These are phyloP conservation scores for Cystobasidiaceae sp. DNA, from an alignment of 1,284 basidiomycete species.

Conservation along the genomic window DNA sequence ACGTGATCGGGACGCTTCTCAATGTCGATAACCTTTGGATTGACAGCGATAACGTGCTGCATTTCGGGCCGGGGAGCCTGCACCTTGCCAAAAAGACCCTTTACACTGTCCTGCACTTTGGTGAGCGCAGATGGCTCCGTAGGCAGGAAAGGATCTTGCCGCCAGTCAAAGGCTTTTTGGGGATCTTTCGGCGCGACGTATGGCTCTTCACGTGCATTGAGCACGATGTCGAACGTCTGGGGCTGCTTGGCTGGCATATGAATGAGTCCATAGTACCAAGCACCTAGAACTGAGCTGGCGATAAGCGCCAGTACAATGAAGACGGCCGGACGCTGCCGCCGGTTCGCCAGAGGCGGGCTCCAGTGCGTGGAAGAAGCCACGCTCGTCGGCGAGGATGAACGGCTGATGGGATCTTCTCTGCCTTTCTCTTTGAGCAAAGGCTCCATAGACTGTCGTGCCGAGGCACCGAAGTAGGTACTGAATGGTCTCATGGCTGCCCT, in stretches of 20 bases:
- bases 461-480: not conserved
- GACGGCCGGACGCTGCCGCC: not conserved
- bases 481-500: conserved; percentile 5
- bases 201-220: not conserved
- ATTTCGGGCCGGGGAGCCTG: not conserved
- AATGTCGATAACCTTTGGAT: conserved; percentile 3
- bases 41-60: conserved; percentile 3
- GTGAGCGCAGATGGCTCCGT: not conserved
- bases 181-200: conserved; percentile 11
- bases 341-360: not conserved
- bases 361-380: not conserved
- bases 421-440: conserved; percentile 8
- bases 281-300: not conserved
- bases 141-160: conserved; percentile 15
- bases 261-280: too few relatives aligned
- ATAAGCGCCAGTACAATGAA: not conserved
- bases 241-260: too few relatives aligned
- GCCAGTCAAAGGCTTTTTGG: conserved; percentile 16
- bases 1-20: conserved; percentile 14
- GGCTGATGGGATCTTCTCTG: conserved; percentile 5
- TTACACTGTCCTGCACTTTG: not conserved
- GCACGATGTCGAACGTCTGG: not conserved
- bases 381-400: conserved; percentile 4
- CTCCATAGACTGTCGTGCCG: conserved; percentile 13
- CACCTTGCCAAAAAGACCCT: not conserved